phyloP scores from a whole-genome alignment of 2,329 filamentous ascomycete species.

The Gliomastix tumulicola region DNA sequence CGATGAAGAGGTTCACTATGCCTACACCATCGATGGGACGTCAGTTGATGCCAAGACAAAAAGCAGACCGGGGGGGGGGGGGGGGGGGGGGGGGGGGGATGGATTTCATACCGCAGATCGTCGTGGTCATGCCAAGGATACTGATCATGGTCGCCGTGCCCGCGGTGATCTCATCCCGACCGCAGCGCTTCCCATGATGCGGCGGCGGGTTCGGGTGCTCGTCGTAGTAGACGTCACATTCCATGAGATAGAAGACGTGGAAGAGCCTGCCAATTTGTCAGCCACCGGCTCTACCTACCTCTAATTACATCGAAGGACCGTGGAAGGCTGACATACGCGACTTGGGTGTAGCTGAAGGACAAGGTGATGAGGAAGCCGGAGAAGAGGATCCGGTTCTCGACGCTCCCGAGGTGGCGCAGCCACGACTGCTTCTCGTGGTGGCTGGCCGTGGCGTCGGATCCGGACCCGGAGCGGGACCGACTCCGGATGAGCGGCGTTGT shows the following conservation, averaged over 20 bases:
- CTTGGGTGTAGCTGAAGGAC: constrained; percentile 41
- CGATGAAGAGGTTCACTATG: constrained; percentile 59
- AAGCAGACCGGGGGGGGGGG: not conserved
- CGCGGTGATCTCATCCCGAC: constrained; percentile 54
- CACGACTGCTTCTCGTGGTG: too few species aligned
- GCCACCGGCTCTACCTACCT: not conserved
- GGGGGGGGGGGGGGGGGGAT: too few species aligned
- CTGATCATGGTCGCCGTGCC: constrained; percentile 56
- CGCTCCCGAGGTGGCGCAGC: constrained; percentile 11
- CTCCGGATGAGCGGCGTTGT: constrained; percentile 3
- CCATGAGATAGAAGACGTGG: constrained; percentile 66
- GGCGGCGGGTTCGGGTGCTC: constrained; percentile 44
- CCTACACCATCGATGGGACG: too few species aligned
- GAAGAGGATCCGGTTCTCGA: constrained; percentile 43
- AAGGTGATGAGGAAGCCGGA: constrained; percentile 53
- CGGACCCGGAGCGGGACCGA: too few species aligned
- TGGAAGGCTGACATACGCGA: constrained; percentile 39
- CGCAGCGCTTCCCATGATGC: constrained; percentile 47
- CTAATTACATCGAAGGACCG: not conserved
- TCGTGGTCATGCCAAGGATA: constrained; percentile 61
- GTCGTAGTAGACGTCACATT: constrained; percentile 62
- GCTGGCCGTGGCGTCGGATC: too few species aligned
- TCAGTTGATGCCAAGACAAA: too few species aligned
- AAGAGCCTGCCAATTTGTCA: too few species aligned
- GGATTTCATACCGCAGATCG: constrained; percentile 55